Conservation (phyloP, 106 monocot genomes). For the Posidonia australis region DNA sequence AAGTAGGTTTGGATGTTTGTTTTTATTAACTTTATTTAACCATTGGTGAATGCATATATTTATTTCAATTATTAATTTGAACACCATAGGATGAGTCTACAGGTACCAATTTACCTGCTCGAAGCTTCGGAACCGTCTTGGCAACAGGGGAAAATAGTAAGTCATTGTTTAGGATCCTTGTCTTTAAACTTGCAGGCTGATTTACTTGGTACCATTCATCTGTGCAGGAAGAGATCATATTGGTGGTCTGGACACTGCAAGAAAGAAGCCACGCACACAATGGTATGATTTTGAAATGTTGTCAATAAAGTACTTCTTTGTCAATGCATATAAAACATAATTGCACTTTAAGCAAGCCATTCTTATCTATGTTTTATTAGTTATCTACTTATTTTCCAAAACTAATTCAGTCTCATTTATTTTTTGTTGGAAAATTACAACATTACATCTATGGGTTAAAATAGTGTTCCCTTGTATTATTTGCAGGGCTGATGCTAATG, state of each 20-base stretch:
- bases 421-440: no score
- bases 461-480: background rate
- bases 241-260: constrained; percentile 13
- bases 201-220: background rate
- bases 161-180: background rate
- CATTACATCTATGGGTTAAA: no score
- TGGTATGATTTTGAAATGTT: constrained; percentile 15
- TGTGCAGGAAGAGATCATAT: constrained; percentile 31
- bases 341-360: no score
- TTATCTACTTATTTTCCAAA: background rate
- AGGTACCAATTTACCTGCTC: constrained; percentile 23
- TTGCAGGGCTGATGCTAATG: constrained; percentile 40
- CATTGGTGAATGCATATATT: background rate
- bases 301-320: background rate
- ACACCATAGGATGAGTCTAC: constrained; percentile 19
- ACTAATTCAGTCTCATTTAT: no score
- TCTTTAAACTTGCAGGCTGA: background rate
- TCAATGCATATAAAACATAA: no score
- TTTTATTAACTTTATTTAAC: background rate
- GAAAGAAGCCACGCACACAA: constrained; percentile 28
- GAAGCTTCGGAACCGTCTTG: constrained; percentile 78
- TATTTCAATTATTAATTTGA: background rate
- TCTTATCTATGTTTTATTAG: background rate
- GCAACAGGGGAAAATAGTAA: constrained; percentile 24
- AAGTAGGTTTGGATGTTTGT: constrained; percentile 25